Conservation (phyloP, 2,329 filamentous ascomycete species). For the Elsinoe arachidis region DNA sequence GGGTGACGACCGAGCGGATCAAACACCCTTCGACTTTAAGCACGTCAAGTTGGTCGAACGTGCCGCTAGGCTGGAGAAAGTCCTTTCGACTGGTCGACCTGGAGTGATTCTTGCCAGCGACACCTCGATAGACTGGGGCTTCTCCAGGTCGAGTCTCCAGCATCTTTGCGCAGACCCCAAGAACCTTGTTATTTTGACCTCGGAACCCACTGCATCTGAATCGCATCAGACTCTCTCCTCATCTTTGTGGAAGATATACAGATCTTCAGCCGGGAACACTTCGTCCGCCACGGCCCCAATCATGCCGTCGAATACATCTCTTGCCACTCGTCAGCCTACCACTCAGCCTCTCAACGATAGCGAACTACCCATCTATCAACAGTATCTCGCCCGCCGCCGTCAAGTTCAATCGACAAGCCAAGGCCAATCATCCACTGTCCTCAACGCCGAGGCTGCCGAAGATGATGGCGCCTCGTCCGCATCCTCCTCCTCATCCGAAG, state of each 20-base stretch:
- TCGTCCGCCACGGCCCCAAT: background rate
- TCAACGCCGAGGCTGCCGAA: conserved; percentile 45
- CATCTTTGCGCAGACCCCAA: conserved; percentile 65
- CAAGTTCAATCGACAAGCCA: conserved; percentile 78
- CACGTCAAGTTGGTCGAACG: conserved; percentile 76
- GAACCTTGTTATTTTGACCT: conserved; percentile 82
- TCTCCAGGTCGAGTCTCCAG: conserved; percentile 72
- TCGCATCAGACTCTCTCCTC: background rate
- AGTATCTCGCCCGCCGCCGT: conserved; percentile 80
- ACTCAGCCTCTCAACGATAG: conserved; percentile 59
- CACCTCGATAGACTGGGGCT: conserved; percentile 85
- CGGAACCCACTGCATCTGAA: conserved; percentile 39
- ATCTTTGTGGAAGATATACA: conserved; percentile 6
- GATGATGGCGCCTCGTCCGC: conserved; percentile 74
- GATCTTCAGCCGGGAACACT: background rate
- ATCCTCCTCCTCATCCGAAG: conserved; percentile 77
- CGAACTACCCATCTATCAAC: conserved; percentile 76
- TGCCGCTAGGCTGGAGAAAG: conserved; percentile 66
- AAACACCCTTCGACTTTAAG: conserved; percentile 81
- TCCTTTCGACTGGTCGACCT: conserved; percentile 48
- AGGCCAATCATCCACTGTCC: conserved; percentile 57
- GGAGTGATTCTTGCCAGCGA: conserved; percentile 87
- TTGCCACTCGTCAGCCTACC: background rate
- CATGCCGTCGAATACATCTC: background rate
- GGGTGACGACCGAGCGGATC: conserved; percentile 37